phyloP scores from a whole-genome alignment of 148 eudicot species.

The Vaccinium darrowii region DNA sequence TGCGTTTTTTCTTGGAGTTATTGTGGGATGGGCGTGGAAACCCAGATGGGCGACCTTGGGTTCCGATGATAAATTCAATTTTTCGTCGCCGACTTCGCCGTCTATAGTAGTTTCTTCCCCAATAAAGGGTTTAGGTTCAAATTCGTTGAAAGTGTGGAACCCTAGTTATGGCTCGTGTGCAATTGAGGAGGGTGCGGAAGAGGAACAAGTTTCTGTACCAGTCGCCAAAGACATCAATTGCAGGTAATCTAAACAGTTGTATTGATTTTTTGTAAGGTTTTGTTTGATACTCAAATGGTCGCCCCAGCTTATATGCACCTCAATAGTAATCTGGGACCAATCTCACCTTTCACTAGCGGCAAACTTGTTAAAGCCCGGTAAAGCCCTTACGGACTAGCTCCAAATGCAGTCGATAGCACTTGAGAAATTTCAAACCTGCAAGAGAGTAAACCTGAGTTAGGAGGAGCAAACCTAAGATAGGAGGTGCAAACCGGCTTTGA shows the following conservation, averaged over 20 bases:
- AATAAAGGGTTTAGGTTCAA: conserved; percentile 31
- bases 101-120: conserved; percentile 23
- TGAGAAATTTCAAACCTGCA: too few species aligned
- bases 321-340: too few species aligned
- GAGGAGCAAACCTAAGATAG: too few species aligned
- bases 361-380: too few species aligned
- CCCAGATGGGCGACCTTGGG: conserved; percentile 69
- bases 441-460: too few species aligned
- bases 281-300: too few species aligned
- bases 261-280: neutral
- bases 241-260: conserved; percentile 40
- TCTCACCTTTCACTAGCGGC: too few species aligned
- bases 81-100: conserved; percentile 37
- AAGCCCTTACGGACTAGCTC: too few species aligned
- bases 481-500: too few species aligned
- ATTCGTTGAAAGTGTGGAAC: conserved; percentile 18
- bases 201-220: conserved; percentile 13
- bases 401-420: too few species aligned
- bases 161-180: conserved; percentile 20
- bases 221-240: conserved; percentile 25
- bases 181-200: conserved; percentile 27
- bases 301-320: too few species aligned
- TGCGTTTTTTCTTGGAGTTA: conserved; percentile 72
- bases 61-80: conserved; percentile 39
- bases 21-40: conserved; percentile 88